Conservation (phyloP, 345 rosid genomes). For the Geranium rotundifolium region DNA sequence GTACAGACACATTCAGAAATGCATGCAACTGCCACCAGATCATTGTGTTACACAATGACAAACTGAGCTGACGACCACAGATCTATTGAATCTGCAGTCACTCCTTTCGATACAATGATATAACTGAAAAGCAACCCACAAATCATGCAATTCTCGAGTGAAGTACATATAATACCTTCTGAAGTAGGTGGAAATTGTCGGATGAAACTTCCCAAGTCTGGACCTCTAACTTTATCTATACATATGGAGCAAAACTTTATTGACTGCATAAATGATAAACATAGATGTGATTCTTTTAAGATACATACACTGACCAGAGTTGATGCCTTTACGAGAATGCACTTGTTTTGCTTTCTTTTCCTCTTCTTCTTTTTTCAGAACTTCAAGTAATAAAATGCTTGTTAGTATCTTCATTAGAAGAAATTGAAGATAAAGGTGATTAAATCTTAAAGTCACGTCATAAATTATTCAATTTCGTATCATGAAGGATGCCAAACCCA, state of each 20-base stretch:
- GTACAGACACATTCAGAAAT: too few species aligned
- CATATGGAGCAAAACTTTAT: conserved; percentile 6
- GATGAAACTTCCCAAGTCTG: conserved; percentile 79
- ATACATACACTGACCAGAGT: conserved; percentile 30
- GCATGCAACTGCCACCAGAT: too few species aligned
- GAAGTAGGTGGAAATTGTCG: conserved; percentile 55
- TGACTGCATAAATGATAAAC: conserved; percentile 1
- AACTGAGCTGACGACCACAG: not conserved
- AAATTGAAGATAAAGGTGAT: not conserved
- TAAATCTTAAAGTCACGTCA: not conserved
- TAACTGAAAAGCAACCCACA: not conserved
- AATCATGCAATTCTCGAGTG: not conserved
- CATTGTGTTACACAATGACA: too few species aligned
- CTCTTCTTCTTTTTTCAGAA: conserved; percentile 66
- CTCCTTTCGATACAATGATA: conserved; percentile 5
- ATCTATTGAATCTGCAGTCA: conserved; percentile 1
- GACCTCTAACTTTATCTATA: conserved; percentile 65
- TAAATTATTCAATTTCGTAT: not conserved
- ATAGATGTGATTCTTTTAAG: conserved; percentile 3
- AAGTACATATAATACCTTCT: conserved; percentile 35
- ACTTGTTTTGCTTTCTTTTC: conserved; percentile 67
- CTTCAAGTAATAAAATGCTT: conserved; percentile 21
- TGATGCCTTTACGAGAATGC: conserved; percentile 24
- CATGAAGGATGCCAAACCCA: not conserved
- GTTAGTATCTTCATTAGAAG: conserved; percentile 3